Conservation (phyloP, 805 yeast species). For the Yarrowia sp. region DNA sequence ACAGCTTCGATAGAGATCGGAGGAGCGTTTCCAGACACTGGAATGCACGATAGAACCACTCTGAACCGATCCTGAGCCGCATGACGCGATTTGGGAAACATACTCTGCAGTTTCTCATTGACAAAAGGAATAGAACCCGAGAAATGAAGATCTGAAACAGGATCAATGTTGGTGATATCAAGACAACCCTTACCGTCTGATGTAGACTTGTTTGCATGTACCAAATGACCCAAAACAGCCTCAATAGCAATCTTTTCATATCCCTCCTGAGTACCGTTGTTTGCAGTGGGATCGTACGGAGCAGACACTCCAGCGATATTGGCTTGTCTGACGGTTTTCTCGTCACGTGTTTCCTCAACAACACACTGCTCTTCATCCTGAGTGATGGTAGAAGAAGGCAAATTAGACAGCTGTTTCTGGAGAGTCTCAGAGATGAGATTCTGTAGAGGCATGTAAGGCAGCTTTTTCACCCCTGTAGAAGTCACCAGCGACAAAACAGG, state of each 20-base stretch:
- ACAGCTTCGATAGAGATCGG: not conserved
- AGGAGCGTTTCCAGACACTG: not conserved
- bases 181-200: not conserved
- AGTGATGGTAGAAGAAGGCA: not conserved
- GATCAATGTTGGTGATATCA: not conserved
- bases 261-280: not conserved
- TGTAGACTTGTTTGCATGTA: not conserved
- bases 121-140: conserved; percentile 1
- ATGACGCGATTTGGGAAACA: not conserved
- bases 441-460: not conserved
- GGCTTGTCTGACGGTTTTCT: not conserved
- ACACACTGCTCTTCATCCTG: not conserved
- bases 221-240: not conserved
- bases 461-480: not conserved
- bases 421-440: not conserved
- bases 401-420: not conserved
- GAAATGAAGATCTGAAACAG: not conserved
- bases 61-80: conserved; percentile 1
- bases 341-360: not conserved
- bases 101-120: not conserved
- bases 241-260: not conserved
- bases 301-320: not conserved
- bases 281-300: not conserved
- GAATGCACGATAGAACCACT: not conserved
- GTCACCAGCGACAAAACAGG: not conserved